These are phyloP conservation scores for Euptelea pleiosperma DNA, from an alignment of 164 flowering plant species.

Conservation along the genomic window DNA sequence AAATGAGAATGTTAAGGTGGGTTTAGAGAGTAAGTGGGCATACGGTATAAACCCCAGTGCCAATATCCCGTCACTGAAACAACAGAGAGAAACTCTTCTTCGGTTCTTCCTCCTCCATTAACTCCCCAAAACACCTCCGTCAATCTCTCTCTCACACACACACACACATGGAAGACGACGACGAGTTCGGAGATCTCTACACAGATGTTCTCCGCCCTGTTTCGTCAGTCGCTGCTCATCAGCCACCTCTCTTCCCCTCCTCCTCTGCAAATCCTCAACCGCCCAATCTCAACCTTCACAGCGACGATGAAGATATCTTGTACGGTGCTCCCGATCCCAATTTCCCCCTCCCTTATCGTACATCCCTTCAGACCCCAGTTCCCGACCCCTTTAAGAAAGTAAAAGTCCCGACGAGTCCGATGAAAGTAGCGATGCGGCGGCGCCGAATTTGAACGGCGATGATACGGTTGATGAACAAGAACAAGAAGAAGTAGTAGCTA, in stretches of 20 bases:
- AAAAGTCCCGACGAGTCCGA: too few relatives aligned
- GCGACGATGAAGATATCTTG: conserved; percentile 17
- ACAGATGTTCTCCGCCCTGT: conserved; percentile 71
- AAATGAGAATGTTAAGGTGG: too few relatives aligned
- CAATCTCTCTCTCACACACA: conserved; percentile 9
- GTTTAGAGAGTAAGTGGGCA: too few relatives aligned
- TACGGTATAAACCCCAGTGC: too few relatives aligned
- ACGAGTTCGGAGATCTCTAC: conserved; percentile 98
- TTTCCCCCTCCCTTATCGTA: neutral
- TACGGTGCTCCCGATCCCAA: conserved; percentile 11
- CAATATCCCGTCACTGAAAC: too few relatives aligned
- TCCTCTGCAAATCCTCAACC: conserved; percentile 31
- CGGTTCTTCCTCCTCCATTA: too few relatives aligned
- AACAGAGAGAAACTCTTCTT: too few relatives aligned
- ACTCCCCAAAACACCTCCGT: too few relatives aligned
- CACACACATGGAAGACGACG: conserved; percentile 99
- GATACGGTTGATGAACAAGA: neutral
- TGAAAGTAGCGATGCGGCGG: too few relatives aligned
- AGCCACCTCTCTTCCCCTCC: conserved; percentile 6
- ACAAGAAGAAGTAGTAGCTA: conserved; percentile 1
- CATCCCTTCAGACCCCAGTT: conserved; percentile 14
- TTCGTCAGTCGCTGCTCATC: conserved; percentile 9
- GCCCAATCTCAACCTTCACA: conserved; percentile 48
- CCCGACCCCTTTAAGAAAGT: neutral
- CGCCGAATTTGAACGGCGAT: too few relatives aligned